Percentiles rank a stretch among this genome's conserved stretches.
Evolutionary conservation across 768 basidiomycete species (phyloP).

Genomic region (Tylopilus felleus): DNA sequence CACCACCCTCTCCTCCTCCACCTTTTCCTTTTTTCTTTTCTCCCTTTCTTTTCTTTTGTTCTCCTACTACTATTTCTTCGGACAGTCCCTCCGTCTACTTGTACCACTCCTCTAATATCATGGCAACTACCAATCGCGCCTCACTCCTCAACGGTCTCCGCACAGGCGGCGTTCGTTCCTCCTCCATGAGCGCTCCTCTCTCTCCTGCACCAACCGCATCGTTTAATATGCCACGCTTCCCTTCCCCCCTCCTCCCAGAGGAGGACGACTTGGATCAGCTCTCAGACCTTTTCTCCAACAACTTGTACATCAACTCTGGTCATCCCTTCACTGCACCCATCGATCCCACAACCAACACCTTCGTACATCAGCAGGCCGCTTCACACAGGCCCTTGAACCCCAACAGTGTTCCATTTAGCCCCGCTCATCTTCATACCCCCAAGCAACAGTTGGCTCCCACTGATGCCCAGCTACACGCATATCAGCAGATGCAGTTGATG

Average conservation of each 20-base stretch:
- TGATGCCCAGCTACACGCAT: conserved; percentile 54
- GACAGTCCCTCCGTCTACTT: conserved; percentile 3
- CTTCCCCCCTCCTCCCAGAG: conserved; percentile 42
- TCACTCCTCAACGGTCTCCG: conserved; percentile 86
- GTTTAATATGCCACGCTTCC: conserved; percentile 63
- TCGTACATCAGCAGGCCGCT: conserved; percentile 60
- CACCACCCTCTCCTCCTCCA: background rate
- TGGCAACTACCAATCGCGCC: conserved; percentile 60
- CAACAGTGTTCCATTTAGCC: conserved; percentile 46
- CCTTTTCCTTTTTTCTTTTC: conserved; percentile 10
- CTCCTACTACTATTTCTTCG: conserved; percentile 8
- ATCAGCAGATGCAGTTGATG: conserved; percentile 77
- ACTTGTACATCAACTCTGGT: conserved; percentile 45
- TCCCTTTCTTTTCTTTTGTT: conserved; percentile 10
- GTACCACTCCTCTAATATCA: conserved; percentile 30
- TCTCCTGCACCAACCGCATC: conserved; percentile 60
- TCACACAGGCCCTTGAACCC: conserved; percentile 51
- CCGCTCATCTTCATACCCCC: conserved; percentile 37
- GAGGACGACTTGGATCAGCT: conserved; percentile 61
- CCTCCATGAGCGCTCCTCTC: conserved; percentile 57
- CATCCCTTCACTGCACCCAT: conserved; percentile 68
- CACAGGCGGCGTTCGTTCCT: conserved; percentile 85
- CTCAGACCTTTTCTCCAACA: conserved; percentile 51
- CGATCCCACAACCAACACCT: conserved; percentile 64
- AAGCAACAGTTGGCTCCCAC: conserved; percentile 32